Base-by-base conservation (phyloP, 225 moss, liverwort and hornwort genomes). In the Polytrichum commune region DNA sequence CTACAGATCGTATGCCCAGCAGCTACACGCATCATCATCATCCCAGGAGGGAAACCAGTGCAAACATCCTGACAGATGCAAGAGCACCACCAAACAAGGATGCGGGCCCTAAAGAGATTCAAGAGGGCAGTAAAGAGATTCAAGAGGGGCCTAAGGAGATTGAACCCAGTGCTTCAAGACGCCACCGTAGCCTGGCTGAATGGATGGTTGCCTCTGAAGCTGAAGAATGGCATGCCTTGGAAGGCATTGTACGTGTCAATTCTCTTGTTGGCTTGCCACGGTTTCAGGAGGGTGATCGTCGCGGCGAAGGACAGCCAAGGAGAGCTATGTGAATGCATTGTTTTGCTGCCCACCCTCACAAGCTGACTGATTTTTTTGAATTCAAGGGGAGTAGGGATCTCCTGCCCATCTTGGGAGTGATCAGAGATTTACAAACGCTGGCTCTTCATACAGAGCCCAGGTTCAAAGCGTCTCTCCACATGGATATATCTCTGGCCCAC, bases 181-280 rank as follows among this genome's bases (percentile, higher is more conserved):
- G 71, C 46, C 86, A 72, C 58, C 70, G 86, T 61, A 86, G 86
- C 78, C 71, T 86, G 73, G 86, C 86, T 9, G 86, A 86, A 68
- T 86, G 86, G 86, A 75, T 86, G 80, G 86, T 73, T 4, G 86
- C 77, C 28, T 60, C 78, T 8, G 83, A 86, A 71, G 83, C 62
- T 2, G 71, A 71, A 35, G 69, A 69, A 57, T 86, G 83, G 78
- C 77, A 67, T 70, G 86, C 86, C 55, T 75, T 86, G 75, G 86
- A 86, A 9, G 86, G 86, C 30, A 64, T 86, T 60, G 80, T 83
- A 3, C 86, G 86, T 1, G 86, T 86, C 57, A 86, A 86, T 33
- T 83, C 86, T 33, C 80, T 86, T 18, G 10, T 86, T 72, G 80
- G 80, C 73, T 73, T 86, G 18, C 86, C 86, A 22, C 77, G 86